These are phyloP conservation scores for Fusarium globosum DNA, from an alignment of 2,329 filamentous ascomycete species.

Conservation along the genomic window DNA sequence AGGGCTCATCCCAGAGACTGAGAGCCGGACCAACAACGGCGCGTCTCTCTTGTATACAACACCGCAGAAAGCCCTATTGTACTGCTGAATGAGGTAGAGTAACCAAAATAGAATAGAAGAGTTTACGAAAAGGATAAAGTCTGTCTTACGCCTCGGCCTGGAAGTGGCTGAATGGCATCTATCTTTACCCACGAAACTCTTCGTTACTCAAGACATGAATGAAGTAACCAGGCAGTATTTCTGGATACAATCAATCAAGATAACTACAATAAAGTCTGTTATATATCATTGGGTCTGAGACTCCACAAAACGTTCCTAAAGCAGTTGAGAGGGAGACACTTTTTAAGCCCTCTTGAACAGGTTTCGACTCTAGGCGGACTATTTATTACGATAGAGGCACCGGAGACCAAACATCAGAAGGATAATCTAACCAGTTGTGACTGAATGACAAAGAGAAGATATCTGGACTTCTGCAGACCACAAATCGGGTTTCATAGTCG, in stretches of 20 bases:
- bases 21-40: neutral
- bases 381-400: neutral
- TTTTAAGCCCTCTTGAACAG: neutral
- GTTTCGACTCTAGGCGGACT: neutral
- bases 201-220: too few species aligned
- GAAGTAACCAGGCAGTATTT: neutral
- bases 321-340: neutral
- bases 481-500: neutral
- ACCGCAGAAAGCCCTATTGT: neutral
- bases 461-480: neutral
- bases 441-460: too few species aligned
- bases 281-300: neutral
- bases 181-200: neutral
- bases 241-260: neutral
- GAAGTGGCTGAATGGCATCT: neutral
- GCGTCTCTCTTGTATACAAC: neutral
- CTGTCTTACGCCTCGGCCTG: neutral
- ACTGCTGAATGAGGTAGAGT: neutral
- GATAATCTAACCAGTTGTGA: neutral
- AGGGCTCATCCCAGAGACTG: neutral
- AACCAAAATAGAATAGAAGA: accelerated
- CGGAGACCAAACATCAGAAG: neutral
- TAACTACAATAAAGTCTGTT: neutral
- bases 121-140: too few species aligned
- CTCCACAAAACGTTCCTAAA: neutral